phyloP scores from a whole-genome alignment of 1,284 basidiomycete genomes.

The Prillingera fragicola region DNA sequence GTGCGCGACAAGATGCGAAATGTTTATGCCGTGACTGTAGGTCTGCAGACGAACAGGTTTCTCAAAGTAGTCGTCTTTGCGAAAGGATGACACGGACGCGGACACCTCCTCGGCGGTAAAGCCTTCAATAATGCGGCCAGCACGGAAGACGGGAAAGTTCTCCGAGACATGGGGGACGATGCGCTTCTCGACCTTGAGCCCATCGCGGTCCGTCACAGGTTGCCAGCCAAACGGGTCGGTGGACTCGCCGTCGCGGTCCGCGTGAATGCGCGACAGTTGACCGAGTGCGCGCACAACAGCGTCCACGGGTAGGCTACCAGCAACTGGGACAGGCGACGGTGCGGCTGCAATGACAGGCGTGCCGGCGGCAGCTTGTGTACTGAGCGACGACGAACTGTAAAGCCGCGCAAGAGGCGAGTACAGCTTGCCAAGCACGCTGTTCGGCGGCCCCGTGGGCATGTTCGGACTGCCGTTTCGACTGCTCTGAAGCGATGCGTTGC shows the following conservation, averaged over 20 bases:
- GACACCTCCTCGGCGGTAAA: conserved; percentile 88
- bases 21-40: conserved; percentile 69
- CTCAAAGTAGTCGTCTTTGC: conserved; percentile 50
- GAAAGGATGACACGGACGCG: conserved; percentile 58
- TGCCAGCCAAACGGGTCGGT: conserved; percentile 66
- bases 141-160: conserved; percentile 76
- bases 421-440: conserved; percentile 17
- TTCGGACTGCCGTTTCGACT: too few relatives aligned
- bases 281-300: conserved; percentile 73
- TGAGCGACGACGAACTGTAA: too few relatives aligned
- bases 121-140: conserved; percentile 88
- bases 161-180: conserved; percentile 71
- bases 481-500: conserved; percentile 26
- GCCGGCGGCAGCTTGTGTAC: conserved; percentile 62
- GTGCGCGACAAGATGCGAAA: conserved; percentile 52
- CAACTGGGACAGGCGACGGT: conserved; percentile 44
- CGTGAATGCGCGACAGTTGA: conserved; percentile 70
- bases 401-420: conserved; percentile 59
- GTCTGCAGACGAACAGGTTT: conserved; percentile 65
- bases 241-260: conserved; percentile 52
- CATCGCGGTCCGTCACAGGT: conserved; percentile 68
- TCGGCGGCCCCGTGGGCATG: too few relatives aligned
- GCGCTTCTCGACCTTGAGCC: conserved; percentile 70
- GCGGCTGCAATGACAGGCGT: conserved; percentile 36
- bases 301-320: conserved; percentile 54